Evolutionary conservation across 768 basidiomycete genomes (phyloP), one percentile per base, ranked within the genome.

Genomic region (Scleroderma citrinum): DNA sequence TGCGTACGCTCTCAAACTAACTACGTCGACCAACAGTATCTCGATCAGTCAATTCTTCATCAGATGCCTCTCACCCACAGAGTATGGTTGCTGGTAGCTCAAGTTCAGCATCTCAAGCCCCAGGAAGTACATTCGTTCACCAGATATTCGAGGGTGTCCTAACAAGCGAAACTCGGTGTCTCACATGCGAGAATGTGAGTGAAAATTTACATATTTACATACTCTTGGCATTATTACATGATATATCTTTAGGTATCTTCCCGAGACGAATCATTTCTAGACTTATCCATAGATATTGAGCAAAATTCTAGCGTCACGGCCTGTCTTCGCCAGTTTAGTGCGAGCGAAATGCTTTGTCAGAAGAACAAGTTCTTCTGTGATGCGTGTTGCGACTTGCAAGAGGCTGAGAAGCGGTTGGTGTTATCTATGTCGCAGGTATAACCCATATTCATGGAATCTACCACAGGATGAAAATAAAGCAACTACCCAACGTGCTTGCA

Each of bases 361-460:
- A 87, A 81, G 68, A 97, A 99, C 75, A 98, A 98, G 70, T 99
- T 97, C 64, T 96, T 91, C 66, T 99, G 96, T 64, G 96, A 99
- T 65, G 82, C 85, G 16, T 99, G 96, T 66, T 94, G 95, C 61
- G 93, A 92, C 49, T 70, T 98, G 23, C 95, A 97, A 61, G 96
- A 99, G 68, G 96, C 96, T 2, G 96, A 98, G 74, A 95, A 95
- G 75, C 77, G 95, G 94, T 59, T 10, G 3, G 48, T 89, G 57
- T 39, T 36, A 32, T 34, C 32, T 14, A 37, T 16, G 26, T n/a
- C 4, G n/a, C 1, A 19, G 11, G 17, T 21, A 19, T n/a, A 30
- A 48, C 30, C 23, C n/a, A 42, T 47, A 51, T 51, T 51, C 20
- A 48, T 61, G 40, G n/a, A 52, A 36, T 21, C 3, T 8, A 17